These are phyloP conservation scores for Veloboletus limbatus DNA, from an alignment of 1,284 basidiomycete species.

Conservation along the genomic window DNA sequence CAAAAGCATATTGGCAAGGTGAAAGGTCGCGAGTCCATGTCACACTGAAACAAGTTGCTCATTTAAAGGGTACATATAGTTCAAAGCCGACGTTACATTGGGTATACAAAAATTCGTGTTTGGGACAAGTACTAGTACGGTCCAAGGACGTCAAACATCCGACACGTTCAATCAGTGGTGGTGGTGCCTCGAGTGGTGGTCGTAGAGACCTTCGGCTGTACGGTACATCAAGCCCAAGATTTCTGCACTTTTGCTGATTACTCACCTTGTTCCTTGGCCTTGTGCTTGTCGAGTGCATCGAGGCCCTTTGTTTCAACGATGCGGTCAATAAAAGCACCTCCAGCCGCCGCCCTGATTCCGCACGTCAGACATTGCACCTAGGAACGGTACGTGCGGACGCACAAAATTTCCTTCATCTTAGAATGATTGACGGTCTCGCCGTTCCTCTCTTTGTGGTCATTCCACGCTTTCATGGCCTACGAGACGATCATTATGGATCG, in stretches of 20 bases:
- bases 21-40: too few relatives aligned
- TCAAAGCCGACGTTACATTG: neutral
- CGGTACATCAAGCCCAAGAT: constrained; percentile 1
- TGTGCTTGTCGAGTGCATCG: constrained; percentile 35
- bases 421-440: constrained; percentile 17
- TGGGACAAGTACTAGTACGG: neutral
- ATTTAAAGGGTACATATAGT: neutral
- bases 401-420: constrained; percentile 26
- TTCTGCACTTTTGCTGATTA: neutral
- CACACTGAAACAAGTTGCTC: neutral
- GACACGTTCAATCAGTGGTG: neutral
- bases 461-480: constrained; percentile 31
- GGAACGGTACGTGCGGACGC: constrained; percentile 1
- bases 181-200: neutral
- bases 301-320: constrained; percentile 53
- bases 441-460: constrained; percentile 18
- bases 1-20: neutral
- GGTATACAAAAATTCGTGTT: constrained; percentile 4
- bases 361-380: neutral
- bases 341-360: constrained; percentile 28
- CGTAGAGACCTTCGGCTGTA: constrained; percentile 10
- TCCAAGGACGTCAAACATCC: neutral
- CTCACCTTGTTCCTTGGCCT: constrained; percentile 37
- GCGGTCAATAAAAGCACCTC: constrained; percentile 45
- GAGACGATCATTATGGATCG: constrained; percentile 2